phyloP scores from a whole-genome alignment of 345 rosid species.

The Carallia pectinifolia region DNA sequence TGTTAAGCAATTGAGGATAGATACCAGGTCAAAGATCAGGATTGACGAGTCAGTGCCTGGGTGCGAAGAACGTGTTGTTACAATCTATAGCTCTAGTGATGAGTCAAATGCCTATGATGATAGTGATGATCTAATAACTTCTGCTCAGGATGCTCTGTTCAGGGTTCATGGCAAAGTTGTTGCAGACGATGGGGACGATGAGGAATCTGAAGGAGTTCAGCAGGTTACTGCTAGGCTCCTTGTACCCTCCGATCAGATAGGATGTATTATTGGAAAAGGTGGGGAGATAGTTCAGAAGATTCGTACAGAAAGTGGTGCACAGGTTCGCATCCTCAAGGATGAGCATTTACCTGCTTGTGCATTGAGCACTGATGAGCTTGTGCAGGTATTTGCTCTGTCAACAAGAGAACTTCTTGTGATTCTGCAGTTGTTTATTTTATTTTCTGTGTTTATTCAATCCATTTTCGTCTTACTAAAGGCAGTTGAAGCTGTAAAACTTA shows the following conservation, averaged over 20 bases:
- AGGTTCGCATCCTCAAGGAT: constrained; percentile 88
- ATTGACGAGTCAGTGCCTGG: constrained; percentile 78
- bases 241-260: constrained; percentile 98
- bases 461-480: background rate
- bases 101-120: constrained; percentile 76
- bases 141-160: constrained; percentile 94
- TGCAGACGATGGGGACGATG: constrained; percentile 68
- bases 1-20: constrained; percentile 79
- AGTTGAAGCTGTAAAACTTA: background rate
- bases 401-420: background rate
- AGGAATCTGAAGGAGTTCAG: constrained; percentile 52
- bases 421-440: background rate
- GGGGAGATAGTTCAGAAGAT: constrained; percentile 88
- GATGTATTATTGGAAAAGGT: constrained; percentile 92
- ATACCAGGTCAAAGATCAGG: constrained; percentile 81
- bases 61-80: constrained; percentile 89
- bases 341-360: constrained; percentile 86
- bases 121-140: constrained; percentile 49
- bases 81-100: constrained; percentile 79
- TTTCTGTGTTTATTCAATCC: background rate
- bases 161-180: constrained; percentile 81
- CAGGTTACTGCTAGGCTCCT: constrained; percentile 74
- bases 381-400: constrained; percentile 52
- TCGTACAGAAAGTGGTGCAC: constrained; percentile 86
- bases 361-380: constrained; percentile 81